Evolutionary conservation across 257 asterid genomes (phyloP), one percentile per base, ranked within the genome.

Genomic region (Nicotiana undulata): DNA sequence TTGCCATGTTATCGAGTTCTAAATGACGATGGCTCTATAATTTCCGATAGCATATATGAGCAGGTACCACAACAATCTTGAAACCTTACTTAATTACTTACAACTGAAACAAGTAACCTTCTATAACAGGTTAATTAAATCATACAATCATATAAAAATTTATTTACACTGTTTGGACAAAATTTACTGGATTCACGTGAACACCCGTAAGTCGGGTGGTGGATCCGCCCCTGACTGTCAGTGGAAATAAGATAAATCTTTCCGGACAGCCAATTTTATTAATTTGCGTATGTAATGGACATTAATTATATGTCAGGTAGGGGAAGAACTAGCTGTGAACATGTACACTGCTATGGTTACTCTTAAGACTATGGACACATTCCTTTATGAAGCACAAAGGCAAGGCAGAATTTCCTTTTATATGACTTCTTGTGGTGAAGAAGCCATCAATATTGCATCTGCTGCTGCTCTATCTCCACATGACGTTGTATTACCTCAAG

Each of bases 361-460:
- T 6, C 93, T 93, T 77, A 94, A 92, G 82, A 87, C 81, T 51
- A 91, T 92, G 93, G 99, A 95, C 52, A 87, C 85, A 55, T 86
- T 85, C 68, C 91, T 95, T 83, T 91, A 90, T 40, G 99, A 95
- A 87, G 96, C 97, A 1, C 98, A 94, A 78, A 85, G 98, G 79
- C 98, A 93, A 79, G 98, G 98, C 64, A 90, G 98, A 83, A 60
- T 94, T 65, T 90, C 98, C 3, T 94, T 94, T 81, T 94, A 92
- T 86, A 9, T 93, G 83, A 93, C 98, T 75, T 83, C 97, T 9
- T 80, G 29, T 5, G 98, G 99, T 3, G 99, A 95, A 84, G 99
- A 95, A 86, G 98, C 97, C 9, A 87, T 92, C 75, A 91, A 87
- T 85, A 86, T 95, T 72, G 98, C 93, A 66, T 89, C 98, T 0